phyloP scores from a whole-genome alignment of 139 green algal species.

The Chlorella sorokiniana region DNA sequence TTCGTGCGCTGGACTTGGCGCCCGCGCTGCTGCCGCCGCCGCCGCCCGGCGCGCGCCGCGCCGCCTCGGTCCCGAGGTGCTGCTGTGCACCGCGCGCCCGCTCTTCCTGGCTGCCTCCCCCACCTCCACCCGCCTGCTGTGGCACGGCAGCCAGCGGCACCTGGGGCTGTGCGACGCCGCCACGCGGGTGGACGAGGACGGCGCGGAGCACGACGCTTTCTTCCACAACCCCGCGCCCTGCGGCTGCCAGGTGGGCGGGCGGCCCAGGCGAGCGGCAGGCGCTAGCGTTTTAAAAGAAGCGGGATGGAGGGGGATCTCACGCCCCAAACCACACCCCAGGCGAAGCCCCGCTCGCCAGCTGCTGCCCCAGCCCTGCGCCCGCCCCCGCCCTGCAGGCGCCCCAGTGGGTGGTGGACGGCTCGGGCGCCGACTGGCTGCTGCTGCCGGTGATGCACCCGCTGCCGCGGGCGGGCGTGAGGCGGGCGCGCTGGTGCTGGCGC shows the following conservation, averaged over 20 bases:
- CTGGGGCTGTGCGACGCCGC: conserved; percentile 10
- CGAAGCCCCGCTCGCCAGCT: background rate
- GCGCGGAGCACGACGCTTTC: conserved; percentile 15
- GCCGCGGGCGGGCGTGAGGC: background rate
- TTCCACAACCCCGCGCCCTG: background rate
- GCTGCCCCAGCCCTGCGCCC: background rate
- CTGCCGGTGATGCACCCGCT: background rate
- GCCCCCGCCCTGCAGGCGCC: conserved; percentile 3
- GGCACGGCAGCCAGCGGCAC: conserved; percentile 20
- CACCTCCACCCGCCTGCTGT: conserved; percentile 22
- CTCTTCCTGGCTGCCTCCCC: conserved; percentile 19
- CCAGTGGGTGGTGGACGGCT: background rate
- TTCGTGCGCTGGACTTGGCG: conserved; percentile 7
- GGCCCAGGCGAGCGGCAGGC: too few relatives aligned
- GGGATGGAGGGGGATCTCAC: too few relatives aligned
- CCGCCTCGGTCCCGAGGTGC: background rate
- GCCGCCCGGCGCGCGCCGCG: background rate
- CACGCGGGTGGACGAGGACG: conserved; percentile 7
- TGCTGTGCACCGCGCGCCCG: conserved; percentile 17
- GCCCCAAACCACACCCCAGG: too few relatives aligned
- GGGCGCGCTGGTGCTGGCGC: conserved; percentile 1
- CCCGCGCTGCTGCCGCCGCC: background rate
- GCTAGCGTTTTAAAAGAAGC: background rate
- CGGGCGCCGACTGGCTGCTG: background rate
- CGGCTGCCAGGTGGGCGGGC: background rate